Conservation (phyloP, 352 stramenopile species). For the Hyaloperonospora brassicae region DNA sequence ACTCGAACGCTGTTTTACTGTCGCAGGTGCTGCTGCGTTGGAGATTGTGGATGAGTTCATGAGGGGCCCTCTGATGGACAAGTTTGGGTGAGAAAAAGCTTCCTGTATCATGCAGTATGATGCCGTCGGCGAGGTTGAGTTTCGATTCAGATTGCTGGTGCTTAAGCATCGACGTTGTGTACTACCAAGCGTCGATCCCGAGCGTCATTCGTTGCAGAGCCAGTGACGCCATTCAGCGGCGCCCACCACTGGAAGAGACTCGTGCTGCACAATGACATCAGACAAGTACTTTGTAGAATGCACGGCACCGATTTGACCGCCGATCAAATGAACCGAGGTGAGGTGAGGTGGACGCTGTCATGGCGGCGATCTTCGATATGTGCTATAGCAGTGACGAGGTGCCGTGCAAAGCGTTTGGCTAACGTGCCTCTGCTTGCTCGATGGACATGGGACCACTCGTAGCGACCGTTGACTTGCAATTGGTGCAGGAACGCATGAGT, state of each 20-base stretch:
- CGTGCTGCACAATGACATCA: slow-evolving; percentile 43
- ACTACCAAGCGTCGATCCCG: slow-evolving; percentile 1
- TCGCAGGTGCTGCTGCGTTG: slow-evolving; percentile 52
- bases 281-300: slow-evolving; percentile 49
- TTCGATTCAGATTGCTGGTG: slow-evolving; percentile 1
- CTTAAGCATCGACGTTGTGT: neutral
- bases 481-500: slow-evolving; percentile 60
- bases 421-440: no score
- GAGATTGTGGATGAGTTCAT: slow-evolving; percentile 83
- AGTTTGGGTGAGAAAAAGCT: slow-evolving; percentile 26
- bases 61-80: slow-evolving; percentile 64
- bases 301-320: slow-evolving; percentile 6
- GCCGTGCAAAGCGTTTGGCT: no score
- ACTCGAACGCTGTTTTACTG: neutral
- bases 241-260: slow-evolving; percentile 44
- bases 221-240: slow-evolving; percentile 3
- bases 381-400: no score
- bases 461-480: slow-evolving; percentile 70
- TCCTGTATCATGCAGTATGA: neutral
- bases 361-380: neutral
- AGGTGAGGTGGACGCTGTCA: slow-evolving; percentile 13
- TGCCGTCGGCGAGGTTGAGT: slow-evolving; percentile 10
- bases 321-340: slow-evolving; percentile 17
- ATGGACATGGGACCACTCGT: no score
- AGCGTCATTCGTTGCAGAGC: neutral